Evolutionary conservation across 768 basidiomycete species (phyloP).

Genomic region (Cystofilobasidium ferigula): DNA sequence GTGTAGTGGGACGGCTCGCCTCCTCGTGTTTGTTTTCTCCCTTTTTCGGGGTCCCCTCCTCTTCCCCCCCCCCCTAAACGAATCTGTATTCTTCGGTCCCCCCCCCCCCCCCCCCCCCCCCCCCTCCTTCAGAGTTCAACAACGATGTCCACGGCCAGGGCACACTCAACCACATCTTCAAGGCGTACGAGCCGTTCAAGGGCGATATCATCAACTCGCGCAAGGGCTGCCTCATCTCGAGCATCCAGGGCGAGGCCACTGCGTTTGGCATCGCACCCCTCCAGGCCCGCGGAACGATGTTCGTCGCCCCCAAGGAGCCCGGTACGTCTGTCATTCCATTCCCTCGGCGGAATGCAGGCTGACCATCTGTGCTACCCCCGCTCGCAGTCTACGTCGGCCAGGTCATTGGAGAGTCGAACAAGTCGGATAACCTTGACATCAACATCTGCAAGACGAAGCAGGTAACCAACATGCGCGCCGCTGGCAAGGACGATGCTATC

Average conservation of each 20-base stretch:
- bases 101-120: too few relatives aligned
- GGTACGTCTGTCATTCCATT: slow-evolving; percentile 9
- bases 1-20: too few relatives aligned
- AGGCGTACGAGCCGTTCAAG: slow-evolving; percentile 23
- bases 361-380: background rate
- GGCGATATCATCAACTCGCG: slow-evolving; percentile 21
- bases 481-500: slow-evolving; percentile 21
- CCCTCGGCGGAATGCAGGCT: background rate
- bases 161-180: slow-evolving; percentile 27
- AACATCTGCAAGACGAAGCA: slow-evolving; percentile 25
- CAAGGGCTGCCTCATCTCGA: slow-evolving; percentile 23
- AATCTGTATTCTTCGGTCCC: too few relatives aligned
- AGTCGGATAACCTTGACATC: slow-evolving; percentile 18
- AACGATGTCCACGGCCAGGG: slow-evolving; percentile 28
- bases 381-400: slow-evolving; percentile 23
- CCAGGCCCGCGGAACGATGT: slow-evolving; percentile 22
- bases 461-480: slow-evolving; percentile 25
- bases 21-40: too few relatives aligned
- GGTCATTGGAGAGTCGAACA: slow-evolving; percentile 23
- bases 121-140: slow-evolving; percentile 20
- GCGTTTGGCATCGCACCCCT: slow-evolving; percentile 24
- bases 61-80: too few relatives aligned
- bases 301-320: slow-evolving; percentile 14
- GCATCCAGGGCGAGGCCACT: slow-evolving; percentile 14
- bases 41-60: too few relatives aligned